A percentile compares a stretch with the other conserved stretches of the same genome.
Conservation (phyloP, 352 stramenopile genomes). For the Thraustochytrium striatum region DNA sequence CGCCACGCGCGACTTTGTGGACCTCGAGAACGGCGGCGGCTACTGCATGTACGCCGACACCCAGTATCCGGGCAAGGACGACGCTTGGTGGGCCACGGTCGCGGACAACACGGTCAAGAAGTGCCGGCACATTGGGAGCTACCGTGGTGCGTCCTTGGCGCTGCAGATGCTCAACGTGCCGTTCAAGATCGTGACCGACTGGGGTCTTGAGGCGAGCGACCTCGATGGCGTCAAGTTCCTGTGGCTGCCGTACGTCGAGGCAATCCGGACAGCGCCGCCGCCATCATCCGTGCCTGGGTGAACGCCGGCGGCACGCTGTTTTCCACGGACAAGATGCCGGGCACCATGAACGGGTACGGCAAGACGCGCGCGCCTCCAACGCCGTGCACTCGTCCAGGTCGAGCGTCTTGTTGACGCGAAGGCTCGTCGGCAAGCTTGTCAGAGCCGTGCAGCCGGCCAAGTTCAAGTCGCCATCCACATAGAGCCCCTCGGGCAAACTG, state of each 20-base stretch:
- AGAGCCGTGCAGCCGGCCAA: too few relatives aligned
- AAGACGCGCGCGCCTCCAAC: too few relatives aligned
- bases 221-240: constrained; percentile 13
- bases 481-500: too few relatives aligned
- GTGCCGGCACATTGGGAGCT: constrained; percentile 22
- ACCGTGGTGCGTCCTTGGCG: constrained; percentile 20
- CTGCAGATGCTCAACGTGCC: constrained; percentile 32
- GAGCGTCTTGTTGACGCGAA: too few relatives aligned
- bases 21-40: constrained; percentile 7
- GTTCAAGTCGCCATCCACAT: too few relatives aligned
- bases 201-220: neutral
- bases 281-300: constrained; percentile 35
- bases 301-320: constrained; percentile 8
- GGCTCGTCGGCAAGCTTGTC: too few relatives aligned
- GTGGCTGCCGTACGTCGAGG: neutral
- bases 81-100: constrained; percentile 28
- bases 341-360: constrained; percentile 6
- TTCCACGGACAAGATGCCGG: neutral
- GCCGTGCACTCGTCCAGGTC: too few relatives aligned
- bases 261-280: neutral
- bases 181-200: constrained; percentile 32
- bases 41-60: constrained; percentile 37
- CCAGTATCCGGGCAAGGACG: constrained; percentile 13
- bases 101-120: neutral
- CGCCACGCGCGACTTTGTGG: constrained; percentile 23